Evolutionary conservation across 768 basidiomycete species (phyloP).

Genomic region (Psilocybe cyanescens): DNA sequence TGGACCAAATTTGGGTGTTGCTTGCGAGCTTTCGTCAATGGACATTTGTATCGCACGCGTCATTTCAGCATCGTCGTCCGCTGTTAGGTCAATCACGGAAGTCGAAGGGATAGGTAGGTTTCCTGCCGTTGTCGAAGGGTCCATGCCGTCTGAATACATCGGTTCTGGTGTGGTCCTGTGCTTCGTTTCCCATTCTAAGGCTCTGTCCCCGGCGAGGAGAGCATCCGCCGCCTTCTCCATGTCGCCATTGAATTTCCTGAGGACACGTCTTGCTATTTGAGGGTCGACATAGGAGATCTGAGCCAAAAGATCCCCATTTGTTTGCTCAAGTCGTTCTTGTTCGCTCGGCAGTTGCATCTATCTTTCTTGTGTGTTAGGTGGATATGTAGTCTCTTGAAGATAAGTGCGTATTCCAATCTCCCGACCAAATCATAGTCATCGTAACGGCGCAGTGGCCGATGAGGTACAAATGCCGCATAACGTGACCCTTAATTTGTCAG

Average conservation of each 20-base stretch:
- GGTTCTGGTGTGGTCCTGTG: conserved; percentile 32
- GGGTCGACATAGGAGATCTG: conserved; percentile 40
- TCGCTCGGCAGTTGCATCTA: conserved; percentile 30
- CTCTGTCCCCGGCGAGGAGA: conserved; percentile 54
- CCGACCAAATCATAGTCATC: too few species aligned
- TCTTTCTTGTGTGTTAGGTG: background rate
- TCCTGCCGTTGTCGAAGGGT: conserved; percentile 26
- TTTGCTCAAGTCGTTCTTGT: conserved; percentile 32
- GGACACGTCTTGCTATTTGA: conserved; percentile 55
- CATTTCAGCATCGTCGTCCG: conserved; percentile 50
- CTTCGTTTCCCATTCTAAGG: conserved; percentile 27
- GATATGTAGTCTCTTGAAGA: too few species aligned
- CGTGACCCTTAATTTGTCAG: background rate
- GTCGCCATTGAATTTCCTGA: conserved; percentile 64
- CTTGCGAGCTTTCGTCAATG: conserved; percentile 42
- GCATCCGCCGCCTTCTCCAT: conserved; percentile 59
- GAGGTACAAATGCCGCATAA: too few species aligned
- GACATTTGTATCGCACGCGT: conserved; percentile 58
- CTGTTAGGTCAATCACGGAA: conserved; percentile 63
- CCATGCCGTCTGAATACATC: conserved; percentile 24
- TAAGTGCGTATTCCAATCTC: too few species aligned
- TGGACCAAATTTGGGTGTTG: conserved; percentile 54
- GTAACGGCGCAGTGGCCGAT: background rate
- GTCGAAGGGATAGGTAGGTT: conserved; percentile 28
- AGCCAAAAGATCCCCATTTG: conserved; percentile 35